Percentiles rank a stretch among this genome's conserved stretches.
These are phyloP conservation scores for Pleurotus eryngii DNA, from an alignment of 768 basidiomycete genomes.

Conservation along the genomic window DNA sequence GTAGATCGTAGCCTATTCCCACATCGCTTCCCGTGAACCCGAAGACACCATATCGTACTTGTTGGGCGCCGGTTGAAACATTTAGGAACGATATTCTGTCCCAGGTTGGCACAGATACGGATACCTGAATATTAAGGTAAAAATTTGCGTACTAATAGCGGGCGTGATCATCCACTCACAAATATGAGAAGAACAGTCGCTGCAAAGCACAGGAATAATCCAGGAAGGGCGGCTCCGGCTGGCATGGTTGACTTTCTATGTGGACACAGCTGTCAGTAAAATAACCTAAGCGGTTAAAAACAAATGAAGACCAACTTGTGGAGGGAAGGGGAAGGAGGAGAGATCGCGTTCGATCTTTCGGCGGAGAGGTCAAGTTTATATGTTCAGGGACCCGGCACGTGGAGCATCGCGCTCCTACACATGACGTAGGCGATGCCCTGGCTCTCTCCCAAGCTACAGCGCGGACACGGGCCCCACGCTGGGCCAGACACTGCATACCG, in stretches of 20 bases:
- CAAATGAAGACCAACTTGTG: background rate
- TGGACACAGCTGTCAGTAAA: background rate
- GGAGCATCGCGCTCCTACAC: background rate
- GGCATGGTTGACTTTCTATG: conserved; percentile 31
- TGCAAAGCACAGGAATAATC: conserved; percentile 67
- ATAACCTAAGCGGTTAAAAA: background rate
- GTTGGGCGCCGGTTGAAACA: conserved; percentile 33
- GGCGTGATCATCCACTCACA: conserved; percentile 34
- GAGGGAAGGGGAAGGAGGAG: background rate
- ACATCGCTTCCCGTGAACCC: conserved; percentile 61
- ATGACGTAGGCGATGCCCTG: no score
- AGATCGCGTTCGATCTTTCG: background rate
- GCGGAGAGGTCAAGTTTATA: background rate
- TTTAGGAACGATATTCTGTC: conserved; percentile 63
- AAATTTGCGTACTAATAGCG: background rate
- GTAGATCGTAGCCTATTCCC: conserved; percentile 58
- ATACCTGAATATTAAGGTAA: conserved; percentile 41
- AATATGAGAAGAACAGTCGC: conserved; percentile 69
- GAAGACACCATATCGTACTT: conserved; percentile 69
- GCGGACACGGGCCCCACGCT: no score
- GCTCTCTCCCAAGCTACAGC: no score
- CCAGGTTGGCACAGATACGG: conserved; percentile 77
- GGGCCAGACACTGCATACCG: no score
- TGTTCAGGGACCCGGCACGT: background rate
- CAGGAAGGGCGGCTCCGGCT: conserved; percentile 61